Conservation (phyloP, 768 basidiomycete species). For the Auriscalpium microsporum region DNA sequence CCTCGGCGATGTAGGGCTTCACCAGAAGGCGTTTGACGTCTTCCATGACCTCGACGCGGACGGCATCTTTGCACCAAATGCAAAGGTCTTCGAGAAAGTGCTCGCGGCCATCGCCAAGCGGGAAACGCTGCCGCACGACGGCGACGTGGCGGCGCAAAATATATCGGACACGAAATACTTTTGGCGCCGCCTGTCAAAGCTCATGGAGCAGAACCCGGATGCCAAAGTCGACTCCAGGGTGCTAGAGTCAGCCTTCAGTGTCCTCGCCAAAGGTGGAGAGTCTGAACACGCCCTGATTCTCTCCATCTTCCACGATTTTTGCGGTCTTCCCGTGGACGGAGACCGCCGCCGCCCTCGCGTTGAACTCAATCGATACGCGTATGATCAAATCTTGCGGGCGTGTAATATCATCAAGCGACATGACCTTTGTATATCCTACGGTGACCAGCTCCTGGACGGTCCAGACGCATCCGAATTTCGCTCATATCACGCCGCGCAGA, state of each 20-base stretch:
- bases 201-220: conserved; percentile 34
- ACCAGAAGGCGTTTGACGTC: conserved; percentile 68
- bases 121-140: conserved; percentile 12
- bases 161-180: conserved; percentile 63
- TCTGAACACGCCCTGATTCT: conserved; percentile 62
- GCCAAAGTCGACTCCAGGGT: conserved; percentile 47
- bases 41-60: conserved; percentile 59
- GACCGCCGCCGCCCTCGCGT: conserved; percentile 27
- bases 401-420: conserved; percentile 44
- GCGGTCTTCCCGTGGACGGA: conserved; percentile 42
- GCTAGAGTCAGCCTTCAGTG: conserved; percentile 43
- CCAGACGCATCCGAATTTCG: conserved; percentile 34
- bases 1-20: conserved; percentile 48
- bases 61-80: conserved; percentile 54
- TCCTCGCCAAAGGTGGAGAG: conserved; percentile 46
- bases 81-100: conserved; percentile 56
- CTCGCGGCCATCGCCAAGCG: conserved; percentile 40
- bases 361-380: conserved; percentile 33
- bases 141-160: conserved; percentile 28
- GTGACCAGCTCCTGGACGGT: conserved; percentile 47
- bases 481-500: conserved; percentile 49
- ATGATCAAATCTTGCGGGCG: conserved; percentile 46
- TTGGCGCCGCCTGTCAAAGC: conserved; percentile 59
- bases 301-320: conserved; percentile 51
- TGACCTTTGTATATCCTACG: conserved; percentile 45